A percentile compares a stretch with the other conserved stretches of the same genome.
Conservation (phyloP, 2,329 filamentous ascomycete genomes). For the Calonectria hongkongensis region DNA sequence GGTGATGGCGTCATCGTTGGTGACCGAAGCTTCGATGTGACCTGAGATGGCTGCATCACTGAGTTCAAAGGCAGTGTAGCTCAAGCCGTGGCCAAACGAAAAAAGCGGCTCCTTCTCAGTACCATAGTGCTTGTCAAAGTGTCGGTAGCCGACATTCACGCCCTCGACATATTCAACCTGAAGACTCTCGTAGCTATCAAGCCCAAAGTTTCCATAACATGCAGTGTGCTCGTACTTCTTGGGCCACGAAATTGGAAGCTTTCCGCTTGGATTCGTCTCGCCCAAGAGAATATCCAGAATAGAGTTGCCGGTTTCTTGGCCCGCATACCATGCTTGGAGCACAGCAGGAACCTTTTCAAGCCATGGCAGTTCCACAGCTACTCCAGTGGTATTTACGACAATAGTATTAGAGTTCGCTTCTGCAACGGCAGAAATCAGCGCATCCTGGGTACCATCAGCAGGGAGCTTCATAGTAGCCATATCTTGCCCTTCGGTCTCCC, state of each 20-base stretch:
- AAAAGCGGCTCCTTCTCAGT: slow-evolving; percentile 27
- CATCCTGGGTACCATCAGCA: slow-evolving; percentile 73
- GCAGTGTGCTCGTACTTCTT: slow-evolving; percentile 25
- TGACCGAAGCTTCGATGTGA: background rate
- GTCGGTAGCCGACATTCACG: slow-evolving; percentile 30
- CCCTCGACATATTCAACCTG: slow-evolving; percentile 38
- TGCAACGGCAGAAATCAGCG: slow-evolving; percentile 72
- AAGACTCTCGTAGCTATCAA: slow-evolving; percentile 6
- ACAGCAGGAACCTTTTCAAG: slow-evolving; percentile 72
- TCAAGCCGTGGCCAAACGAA: slow-evolving; percentile 34
- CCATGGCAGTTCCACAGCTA: slow-evolving; percentile 75
- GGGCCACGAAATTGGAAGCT: slow-evolving; percentile 39
- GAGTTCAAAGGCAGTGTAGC: slow-evolving; percentile 28
- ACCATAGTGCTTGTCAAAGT: slow-evolving; percentile 23
- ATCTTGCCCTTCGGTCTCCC: slow-evolving; percentile 74
- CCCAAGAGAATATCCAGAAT: slow-evolving; percentile 75
- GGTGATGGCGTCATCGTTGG: background rate
- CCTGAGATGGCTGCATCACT: slow-evolving; percentile 15
- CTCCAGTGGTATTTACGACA: slow-evolving; percentile 77
- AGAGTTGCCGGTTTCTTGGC: slow-evolving; percentile 80
- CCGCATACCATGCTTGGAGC: slow-evolving; percentile 79
- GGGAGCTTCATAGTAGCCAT: slow-evolving; percentile 82
- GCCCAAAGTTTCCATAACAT: slow-evolving; percentile 33
- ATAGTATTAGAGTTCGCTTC: slow-evolving; percentile 74
- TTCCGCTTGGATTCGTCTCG: slow-evolving; percentile 33